These are phyloP conservation scores for Phaseolus coccineus DNA, from an alignment of 331 rosid genomes.

Conservation along the genomic window DNA sequence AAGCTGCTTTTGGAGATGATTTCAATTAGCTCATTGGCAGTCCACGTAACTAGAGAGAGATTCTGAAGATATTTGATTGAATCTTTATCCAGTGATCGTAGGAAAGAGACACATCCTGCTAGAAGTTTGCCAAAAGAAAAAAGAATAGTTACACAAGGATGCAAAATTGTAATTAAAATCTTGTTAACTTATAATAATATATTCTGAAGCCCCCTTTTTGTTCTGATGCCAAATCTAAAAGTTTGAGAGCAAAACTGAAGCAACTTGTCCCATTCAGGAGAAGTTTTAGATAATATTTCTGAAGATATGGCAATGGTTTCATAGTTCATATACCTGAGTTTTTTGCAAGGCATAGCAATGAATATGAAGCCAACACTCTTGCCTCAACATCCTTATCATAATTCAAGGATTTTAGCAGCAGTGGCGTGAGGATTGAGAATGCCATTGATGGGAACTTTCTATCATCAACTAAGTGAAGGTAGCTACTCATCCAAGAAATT, in stretches of 20 bases:
- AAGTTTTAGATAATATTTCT: neutral
- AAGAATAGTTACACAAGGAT: neutral
- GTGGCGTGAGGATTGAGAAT: conserved; percentile 59
- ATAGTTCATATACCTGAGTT: conserved; percentile 59
- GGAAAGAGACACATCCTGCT: conserved; percentile 46
- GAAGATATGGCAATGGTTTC: conserved; percentile 7
- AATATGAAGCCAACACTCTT: conserved; percentile 71
- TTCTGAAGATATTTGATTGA: conserved; percentile 54
- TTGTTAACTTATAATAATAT: neutral
- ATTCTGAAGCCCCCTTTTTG: neutral
- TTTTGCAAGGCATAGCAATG: conserved; percentile 61
- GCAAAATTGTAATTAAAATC: neutral
- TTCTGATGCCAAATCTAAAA: neutral
- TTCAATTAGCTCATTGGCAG: conserved; percentile 63
- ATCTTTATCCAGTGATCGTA: conserved; percentile 47
- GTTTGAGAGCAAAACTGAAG: neutral
- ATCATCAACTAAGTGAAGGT: conserved; percentile 53
- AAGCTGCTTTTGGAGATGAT: conserved; percentile 39
- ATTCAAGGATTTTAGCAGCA: conserved; percentile 55
- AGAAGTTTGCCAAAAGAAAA: conserved; percentile 17
- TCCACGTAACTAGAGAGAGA: conserved; percentile 78
- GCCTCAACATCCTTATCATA: conserved; percentile 60
- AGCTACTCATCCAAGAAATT: conserved; percentile 69
- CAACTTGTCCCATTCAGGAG: neutral
- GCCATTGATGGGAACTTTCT: conserved; percentile 51